Percentiles rank a stretch among this genome's conserved stretches.
Conservation (phyloP, 805 yeast species). For the Tetrapisispora iriomotensis region DNA sequence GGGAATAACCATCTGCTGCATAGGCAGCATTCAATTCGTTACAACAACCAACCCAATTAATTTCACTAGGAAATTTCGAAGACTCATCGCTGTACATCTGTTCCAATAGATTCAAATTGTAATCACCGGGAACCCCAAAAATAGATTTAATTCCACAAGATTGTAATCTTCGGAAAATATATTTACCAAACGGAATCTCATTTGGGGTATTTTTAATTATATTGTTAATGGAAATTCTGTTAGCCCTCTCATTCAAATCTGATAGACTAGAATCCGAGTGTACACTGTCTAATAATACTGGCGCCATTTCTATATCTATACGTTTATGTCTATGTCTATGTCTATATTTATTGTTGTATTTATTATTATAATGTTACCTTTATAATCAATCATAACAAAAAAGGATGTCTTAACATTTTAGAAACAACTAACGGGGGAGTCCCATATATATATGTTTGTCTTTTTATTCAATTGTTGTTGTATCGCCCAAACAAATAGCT, state of each 20-base stretch:
- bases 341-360: too few species aligned
- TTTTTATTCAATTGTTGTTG: too few species aligned
- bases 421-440: too few species aligned
- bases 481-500: too few species aligned
- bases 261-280: not conserved
- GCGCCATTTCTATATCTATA: not conserved
- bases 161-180: conserved; percentile 46
- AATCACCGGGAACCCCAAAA: conserved; percentile 78
- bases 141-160: conserved; percentile 48
- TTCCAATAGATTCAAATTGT: conserved; percentile 58
- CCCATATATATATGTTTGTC: too few species aligned
- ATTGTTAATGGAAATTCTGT: conserved; percentile 1
- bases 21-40: conserved; percentile 87
- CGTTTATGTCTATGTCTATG: not conserved
- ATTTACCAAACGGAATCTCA: conserved; percentile 38
- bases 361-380: too few species aligned
- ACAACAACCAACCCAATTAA: conserved; percentile 74
- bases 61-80: conserved; percentile 3
- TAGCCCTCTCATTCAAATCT: not conserved
- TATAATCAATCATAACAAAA: too few species aligned
- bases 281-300: not conserved
- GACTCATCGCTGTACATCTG: conserved; percentile 37
- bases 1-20: conserved; percentile 82
- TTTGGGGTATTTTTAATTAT: not conserved
- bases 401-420: too few species aligned